These are phyloP conservation scores for Candida stauntonica DNA, from an alignment of 805 yeast genomes.

Conservation along the genomic window DNA sequence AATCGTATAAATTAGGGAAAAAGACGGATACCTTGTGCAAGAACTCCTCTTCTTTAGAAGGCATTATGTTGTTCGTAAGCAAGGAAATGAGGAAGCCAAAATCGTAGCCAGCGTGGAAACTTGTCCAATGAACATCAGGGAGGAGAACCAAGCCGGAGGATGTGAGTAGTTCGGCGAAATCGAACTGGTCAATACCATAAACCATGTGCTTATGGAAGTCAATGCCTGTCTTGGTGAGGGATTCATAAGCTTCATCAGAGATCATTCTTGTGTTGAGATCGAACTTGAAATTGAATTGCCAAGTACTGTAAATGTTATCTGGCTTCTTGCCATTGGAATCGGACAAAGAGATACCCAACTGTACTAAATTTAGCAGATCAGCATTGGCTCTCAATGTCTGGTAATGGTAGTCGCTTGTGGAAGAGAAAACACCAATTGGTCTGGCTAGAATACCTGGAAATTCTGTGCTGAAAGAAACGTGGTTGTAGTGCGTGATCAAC, in stretches of 20 bases:
- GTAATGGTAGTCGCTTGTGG: conserved; percentile 89
- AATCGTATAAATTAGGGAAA: conserved; percentile 81
- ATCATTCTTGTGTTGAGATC: conserved; percentile 78
- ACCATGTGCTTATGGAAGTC: conserved; percentile 71
- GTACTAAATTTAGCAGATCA: conserved; percentile 81
- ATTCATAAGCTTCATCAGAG: conserved; percentile 77
- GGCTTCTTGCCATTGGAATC: conserved; percentile 69
- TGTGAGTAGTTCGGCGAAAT: conserved; percentile 79
- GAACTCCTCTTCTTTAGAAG: conserved; percentile 75
- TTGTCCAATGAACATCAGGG: conserved; percentile 69
- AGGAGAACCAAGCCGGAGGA: conserved; percentile 83
- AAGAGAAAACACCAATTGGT: conserved; percentile 89
- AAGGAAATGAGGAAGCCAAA: conserved; percentile 82
- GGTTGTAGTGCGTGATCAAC: conserved; percentile 51
- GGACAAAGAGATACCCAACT: conserved; percentile 73
- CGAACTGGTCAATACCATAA: conserved; percentile 73
- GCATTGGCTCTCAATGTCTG: conserved; percentile 92
- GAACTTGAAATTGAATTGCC: conserved; percentile 94
- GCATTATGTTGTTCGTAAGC: conserved; percentile 71
- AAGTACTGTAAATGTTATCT: conserved; percentile 66
- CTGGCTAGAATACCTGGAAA: conserved; percentile 95
- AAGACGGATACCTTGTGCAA: conserved; percentile 62
- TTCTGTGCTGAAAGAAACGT: conserved; percentile 77
- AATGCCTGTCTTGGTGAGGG: conserved; percentile 75
- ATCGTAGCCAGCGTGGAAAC: conserved; percentile 93